Conservation (phyloP, 1,284 basidiomycete species). For the Pseudozyma pruni region DNA sequence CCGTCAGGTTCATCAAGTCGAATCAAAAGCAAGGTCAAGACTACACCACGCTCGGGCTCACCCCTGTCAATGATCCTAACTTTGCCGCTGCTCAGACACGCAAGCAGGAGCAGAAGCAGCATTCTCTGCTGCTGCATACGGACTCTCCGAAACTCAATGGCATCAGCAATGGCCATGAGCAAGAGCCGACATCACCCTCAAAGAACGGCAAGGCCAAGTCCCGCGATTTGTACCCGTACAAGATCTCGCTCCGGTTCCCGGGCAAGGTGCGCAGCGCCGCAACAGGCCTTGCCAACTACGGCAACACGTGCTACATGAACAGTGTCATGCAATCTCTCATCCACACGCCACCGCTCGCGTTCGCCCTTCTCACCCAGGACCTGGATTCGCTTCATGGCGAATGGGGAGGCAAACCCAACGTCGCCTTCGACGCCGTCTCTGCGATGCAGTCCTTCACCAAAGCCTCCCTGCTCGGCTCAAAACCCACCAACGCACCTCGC, state of each 20-base stretch:
- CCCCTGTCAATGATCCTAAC: constrained; percentile 43
- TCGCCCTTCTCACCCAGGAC: constrained; percentile 74
- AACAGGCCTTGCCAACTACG: constrained; percentile 83
- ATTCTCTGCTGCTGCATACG: constrained; percentile 33
- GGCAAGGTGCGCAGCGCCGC: constrained; percentile 34
- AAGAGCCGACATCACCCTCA: constrained; percentile 6
- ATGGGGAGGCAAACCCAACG: constrained; percentile 42
- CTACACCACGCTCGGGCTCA: constrained; percentile 39
- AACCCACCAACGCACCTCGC: constrained; percentile 42
- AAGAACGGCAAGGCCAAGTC: constrained; percentile 28
- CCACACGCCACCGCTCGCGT: constrained; percentile 89
- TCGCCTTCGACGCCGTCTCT: constrained; percentile 56
- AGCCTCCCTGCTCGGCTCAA: constrained; percentile 36
- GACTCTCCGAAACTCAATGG: constrained; percentile 36
- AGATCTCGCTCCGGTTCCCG: constrained; percentile 50
- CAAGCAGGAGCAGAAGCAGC: constrained; percentile 48
- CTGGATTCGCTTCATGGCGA: constrained; percentile 70
- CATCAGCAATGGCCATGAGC: neutral
- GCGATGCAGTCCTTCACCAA: constrained; percentile 75
- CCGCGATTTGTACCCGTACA: constrained; percentile 45
- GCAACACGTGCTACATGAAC: constrained; percentile 98
- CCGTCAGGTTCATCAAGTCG: constrained; percentile 49
- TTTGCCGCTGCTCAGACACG: constrained; percentile 37
- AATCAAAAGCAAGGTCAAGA: constrained; percentile 43
- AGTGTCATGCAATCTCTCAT: constrained; percentile 92